phyloP scores from a whole-genome alignment of 345 rosid genomes.

The Melaleuca alternifolia region DNA sequence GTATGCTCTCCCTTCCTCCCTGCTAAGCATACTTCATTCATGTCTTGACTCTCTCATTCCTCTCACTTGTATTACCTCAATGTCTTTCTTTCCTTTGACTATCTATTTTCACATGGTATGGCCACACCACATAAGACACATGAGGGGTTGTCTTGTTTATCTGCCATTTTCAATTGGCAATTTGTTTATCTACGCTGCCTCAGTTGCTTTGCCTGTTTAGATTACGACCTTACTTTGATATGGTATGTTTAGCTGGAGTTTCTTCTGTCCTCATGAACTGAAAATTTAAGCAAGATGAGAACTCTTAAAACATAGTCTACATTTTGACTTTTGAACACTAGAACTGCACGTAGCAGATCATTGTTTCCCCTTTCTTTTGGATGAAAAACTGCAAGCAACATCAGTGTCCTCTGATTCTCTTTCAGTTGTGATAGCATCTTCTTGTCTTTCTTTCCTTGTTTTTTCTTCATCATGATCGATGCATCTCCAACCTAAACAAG shows the following conservation, averaged over 20 bases:
- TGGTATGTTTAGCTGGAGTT: background rate
- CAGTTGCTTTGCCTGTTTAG: background rate
- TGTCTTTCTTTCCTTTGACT: background rate
- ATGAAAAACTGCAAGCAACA: background rate
- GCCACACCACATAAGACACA: background rate
- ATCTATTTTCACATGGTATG: background rate
- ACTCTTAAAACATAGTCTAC: background rate
- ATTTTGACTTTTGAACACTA: background rate
- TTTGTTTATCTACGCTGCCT: background rate
- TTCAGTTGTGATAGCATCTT: background rate
- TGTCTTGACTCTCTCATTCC: background rate
- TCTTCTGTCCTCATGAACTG: background rate
- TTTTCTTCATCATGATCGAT: background rate
- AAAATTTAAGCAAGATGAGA: background rate
- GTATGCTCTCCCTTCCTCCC: constrained; percentile 19
- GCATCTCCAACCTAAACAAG: background rate
- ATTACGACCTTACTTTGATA: background rate
- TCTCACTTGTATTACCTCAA: background rate
- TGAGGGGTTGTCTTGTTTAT: background rate
- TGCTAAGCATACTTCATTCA: background rate
- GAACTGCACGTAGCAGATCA: background rate
- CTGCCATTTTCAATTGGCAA: background rate
- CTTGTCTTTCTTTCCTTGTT: background rate
- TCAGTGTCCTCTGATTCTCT: background rate
- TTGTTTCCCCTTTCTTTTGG: background rate